phyloP scores from a whole-genome alignment of 192 early-diverging fungal genomes.

The Coemansia sp. region DNA sequence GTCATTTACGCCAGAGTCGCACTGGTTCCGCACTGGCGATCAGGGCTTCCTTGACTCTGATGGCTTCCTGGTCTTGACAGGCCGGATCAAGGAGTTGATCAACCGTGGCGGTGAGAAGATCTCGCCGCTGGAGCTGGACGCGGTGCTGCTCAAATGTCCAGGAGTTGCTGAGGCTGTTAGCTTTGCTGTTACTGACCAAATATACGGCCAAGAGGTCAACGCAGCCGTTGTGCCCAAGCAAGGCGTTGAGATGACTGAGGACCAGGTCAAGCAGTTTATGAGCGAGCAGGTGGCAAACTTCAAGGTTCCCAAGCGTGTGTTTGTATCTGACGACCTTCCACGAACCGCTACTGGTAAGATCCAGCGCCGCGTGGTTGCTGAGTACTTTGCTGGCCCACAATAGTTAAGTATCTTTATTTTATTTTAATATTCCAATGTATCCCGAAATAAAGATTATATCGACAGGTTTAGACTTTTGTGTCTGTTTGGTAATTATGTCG shows the following conservation, averaged over 20 bases:
- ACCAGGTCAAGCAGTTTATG: conserved; percentile 54
- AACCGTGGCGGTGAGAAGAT: conserved; percentile 91
- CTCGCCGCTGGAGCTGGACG: conserved; percentile 82
- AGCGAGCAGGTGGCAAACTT: conserved; percentile 61
- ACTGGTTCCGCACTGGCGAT: conserved; percentile 84
- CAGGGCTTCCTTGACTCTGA: conserved; percentile 76
- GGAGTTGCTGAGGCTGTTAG: conserved; percentile 70
- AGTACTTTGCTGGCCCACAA: conserved; percentile 57
- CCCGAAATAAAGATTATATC: too few species aligned
- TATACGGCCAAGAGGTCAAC: conserved; percentile 83
- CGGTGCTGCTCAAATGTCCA: conserved; percentile 64
- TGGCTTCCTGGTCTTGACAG: conserved; percentile 75
- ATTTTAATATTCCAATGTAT: background rate
- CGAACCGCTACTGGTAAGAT: conserved; percentile 77
- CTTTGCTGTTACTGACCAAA: conserved; percentile 71
- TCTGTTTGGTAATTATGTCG: conserved; percentile 19
- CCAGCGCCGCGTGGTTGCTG: conserved; percentile 59
- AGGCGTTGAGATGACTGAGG: conserved; percentile 54
- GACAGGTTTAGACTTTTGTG: background rate
- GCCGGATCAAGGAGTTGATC: conserved; percentile 87
- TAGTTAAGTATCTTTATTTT: conserved; percentile 6
- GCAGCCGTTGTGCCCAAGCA: conserved; percentile 64
- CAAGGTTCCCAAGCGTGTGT: conserved; percentile 71
- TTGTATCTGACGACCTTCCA: conserved; percentile 61
- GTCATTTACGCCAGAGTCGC: conserved; percentile 58